Percentiles rank a stretch among this genome's conserved stretches.
These are phyloP conservation scores for Hypoxylon sp. DNA, from an alignment of 2,329 filamentous ascomycete species.

Conservation along the genomic window DNA sequence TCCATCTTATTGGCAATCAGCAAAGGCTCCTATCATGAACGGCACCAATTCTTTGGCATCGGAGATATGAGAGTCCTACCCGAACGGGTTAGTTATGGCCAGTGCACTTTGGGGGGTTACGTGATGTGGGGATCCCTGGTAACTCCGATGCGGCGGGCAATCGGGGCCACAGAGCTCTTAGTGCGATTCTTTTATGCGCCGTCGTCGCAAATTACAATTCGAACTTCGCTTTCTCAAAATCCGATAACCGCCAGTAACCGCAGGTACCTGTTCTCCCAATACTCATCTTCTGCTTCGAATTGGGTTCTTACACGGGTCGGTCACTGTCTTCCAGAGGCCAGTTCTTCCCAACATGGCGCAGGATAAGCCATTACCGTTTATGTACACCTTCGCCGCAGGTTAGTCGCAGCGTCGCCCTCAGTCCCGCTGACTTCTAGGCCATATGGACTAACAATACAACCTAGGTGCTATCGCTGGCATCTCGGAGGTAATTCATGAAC, in stretches of 20 bases:
- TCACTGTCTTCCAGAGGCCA: constrained; percentile 7
- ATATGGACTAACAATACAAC: constrained; percentile 45
- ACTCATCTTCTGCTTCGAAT: constrained; percentile 13
- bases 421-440: constrained; percentile 23
- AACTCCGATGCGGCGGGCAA: constrained; percentile 38
- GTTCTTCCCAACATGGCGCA: constrained; percentile 67
- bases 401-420: constrained; percentile 55
- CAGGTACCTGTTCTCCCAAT: constrained; percentile 9
- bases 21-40: too few species aligned
- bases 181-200: constrained; percentile 18
- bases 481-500: constrained; percentile 79
- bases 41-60: too few species aligned
- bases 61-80: too few species aligned
- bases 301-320: constrained; percentile 11
- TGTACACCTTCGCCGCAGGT: constrained; percentile 96
- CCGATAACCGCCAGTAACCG: constrained; percentile 37
- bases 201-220: constrained; percentile 38
- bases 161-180: constrained; percentile 3
- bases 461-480: constrained; percentile 94
- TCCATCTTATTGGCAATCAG: too few species aligned
- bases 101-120: too few species aligned
- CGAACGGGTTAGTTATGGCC: too few species aligned
- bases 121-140: constrained; percentile 25
- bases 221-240: constrained; percentile 23
- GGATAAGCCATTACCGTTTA: constrained; percentile 85